Evolutionary conservation across 2,329 filamentous ascomycete species (phyloP), one percentile per base, ranked within the genome.

Genomic region (Venturia asperata): DNA sequence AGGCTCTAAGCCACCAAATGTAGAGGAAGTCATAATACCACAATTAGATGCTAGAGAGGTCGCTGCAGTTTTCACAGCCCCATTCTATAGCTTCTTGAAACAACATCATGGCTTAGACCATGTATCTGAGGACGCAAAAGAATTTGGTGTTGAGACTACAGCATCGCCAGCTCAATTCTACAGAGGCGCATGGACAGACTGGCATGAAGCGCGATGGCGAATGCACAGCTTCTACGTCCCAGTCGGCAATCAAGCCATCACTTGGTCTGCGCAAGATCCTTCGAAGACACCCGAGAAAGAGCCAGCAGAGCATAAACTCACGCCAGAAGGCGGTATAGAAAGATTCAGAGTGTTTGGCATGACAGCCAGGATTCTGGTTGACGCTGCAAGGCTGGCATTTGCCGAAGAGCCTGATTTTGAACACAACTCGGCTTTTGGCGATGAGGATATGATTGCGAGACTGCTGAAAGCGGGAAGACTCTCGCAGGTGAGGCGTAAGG

Each of bases 191-290:
- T 97, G 93, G 93, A 85, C 87, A 64, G 80, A 86, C 68, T 96
- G 88, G 87, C 86, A 94, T 74, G 85, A 88, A 68, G 79, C 81
- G 63, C 82, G 83, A n/a, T 97, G 92, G 93, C 77, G 83, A 49
- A 87, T 96, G 82, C 93, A 97, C 77, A 92, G 93, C 77, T 97
- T 97, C 77, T 89, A 90, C 78, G 91, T 97, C 34, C 92, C 91
- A 1, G 85, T 92, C 43, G 83, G 83, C 63, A 84, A 87, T 71
- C 87, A 90, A 77, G 82, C 78, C 30, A 88, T 92, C 24, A 82
- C 85, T 13, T 86, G 83, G 74, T 86, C 88, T 17, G 7, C 11
- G 11, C 39, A 30, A 11, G 24, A 19, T 10, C 9, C 41, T 6
- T 52, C 47, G 67, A 69, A 6, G 63, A 67, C 4, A 64, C 27